These are phyloP conservation scores for Eleusine indica DNA, from an alignment of 176 grass and related monocot species.

Conservation along the genomic window DNA sequence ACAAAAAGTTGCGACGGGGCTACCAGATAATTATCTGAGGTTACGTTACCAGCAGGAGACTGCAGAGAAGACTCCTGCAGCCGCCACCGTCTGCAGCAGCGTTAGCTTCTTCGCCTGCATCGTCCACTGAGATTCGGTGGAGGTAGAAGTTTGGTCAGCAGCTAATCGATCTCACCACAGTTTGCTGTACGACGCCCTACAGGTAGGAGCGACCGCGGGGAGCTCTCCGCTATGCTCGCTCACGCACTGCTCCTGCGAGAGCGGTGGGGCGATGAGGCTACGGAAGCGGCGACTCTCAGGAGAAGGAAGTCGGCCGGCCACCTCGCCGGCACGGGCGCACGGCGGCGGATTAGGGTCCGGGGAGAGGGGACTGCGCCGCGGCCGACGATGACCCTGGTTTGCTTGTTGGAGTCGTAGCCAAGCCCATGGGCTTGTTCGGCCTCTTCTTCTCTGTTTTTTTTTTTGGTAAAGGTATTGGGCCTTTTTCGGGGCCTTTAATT, in stretches of 20 bases:
- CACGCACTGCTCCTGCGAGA: not conserved
- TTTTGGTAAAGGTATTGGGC: no score
- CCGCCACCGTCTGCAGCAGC: constrained; percentile 72
- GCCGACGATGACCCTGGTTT: not conserved
- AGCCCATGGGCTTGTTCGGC: constrained; percentile 8
- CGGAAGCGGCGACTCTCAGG: not conserved
- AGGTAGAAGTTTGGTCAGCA: not conserved
- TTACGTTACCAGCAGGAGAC: constrained; percentile 77
- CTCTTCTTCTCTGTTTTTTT: not conserved
- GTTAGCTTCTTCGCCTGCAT: constrained; percentile 80
- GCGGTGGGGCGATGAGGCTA: not conserved
- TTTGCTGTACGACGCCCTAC: not conserved
- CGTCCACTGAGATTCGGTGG: not conserved
- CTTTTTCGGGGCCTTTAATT: no score
- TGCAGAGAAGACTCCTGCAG: constrained; percentile 90
- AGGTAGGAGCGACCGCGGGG: not conserved
- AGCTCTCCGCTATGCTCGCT: not conserved
- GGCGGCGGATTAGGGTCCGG: not conserved
- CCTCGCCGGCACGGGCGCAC: not conserved
- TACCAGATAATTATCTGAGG: not conserved
- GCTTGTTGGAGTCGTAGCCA: not conserved
- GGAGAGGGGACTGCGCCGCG: not conserved
- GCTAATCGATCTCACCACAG: not conserved
- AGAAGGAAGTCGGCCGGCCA: not conserved
- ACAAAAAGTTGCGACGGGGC: not conserved